These are phyloP conservation scores for Gautieria morchelliformis DNA, from an alignment of 768 basidiomycete genomes.

Conservation along the genomic window DNA sequence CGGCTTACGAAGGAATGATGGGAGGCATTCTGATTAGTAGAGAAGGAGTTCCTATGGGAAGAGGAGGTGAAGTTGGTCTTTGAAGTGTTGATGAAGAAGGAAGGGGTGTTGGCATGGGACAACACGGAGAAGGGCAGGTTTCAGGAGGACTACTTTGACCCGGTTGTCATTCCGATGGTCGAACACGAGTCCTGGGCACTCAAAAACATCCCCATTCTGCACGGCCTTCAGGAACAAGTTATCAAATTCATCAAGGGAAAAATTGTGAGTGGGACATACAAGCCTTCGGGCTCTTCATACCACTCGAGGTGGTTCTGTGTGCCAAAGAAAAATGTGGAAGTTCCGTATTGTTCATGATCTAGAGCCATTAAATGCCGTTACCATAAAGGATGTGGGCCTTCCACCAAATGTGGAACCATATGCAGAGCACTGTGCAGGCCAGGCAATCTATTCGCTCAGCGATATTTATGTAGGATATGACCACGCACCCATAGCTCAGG, in stretches of 20 bases:
- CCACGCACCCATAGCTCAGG: constrained; percentile 16
- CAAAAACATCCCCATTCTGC: constrained; percentile 27
- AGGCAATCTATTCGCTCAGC: constrained; percentile 14
- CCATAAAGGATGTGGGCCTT: too few species aligned
- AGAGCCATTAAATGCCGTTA: constrained; percentile 30
- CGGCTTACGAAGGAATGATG: constrained; percentile 14
- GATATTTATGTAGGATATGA: too few species aligned
- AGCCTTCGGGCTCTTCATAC: constrained; percentile 27
- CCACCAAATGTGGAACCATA: too few species aligned
- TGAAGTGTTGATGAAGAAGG: constrained; percentile 19
- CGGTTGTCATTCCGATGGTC: constrained; percentile 23
- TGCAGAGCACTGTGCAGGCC: too few species aligned
- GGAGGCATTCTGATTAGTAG: constrained; percentile 7
- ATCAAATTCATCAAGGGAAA: constrained; percentile 23
- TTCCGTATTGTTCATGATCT: constrained; percentile 28
- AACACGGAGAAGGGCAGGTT: constrained; percentile 15
- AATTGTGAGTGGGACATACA: constrained; percentile 27
- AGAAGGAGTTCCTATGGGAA: constrained; percentile 20
- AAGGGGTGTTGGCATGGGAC: constrained; percentile 9
- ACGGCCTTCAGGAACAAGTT: constrained; percentile 23
- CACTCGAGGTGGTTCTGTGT: constrained; percentile 30
- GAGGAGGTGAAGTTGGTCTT: constrained; percentile 25
- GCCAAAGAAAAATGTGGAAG: constrained; percentile 28
- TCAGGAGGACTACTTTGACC: constrained; percentile 19
- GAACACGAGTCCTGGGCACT: constrained; percentile 28